Base-by-base conservation (phyloP, 176 grass and related monocot species). In the Carex myosuroides region DNA sequence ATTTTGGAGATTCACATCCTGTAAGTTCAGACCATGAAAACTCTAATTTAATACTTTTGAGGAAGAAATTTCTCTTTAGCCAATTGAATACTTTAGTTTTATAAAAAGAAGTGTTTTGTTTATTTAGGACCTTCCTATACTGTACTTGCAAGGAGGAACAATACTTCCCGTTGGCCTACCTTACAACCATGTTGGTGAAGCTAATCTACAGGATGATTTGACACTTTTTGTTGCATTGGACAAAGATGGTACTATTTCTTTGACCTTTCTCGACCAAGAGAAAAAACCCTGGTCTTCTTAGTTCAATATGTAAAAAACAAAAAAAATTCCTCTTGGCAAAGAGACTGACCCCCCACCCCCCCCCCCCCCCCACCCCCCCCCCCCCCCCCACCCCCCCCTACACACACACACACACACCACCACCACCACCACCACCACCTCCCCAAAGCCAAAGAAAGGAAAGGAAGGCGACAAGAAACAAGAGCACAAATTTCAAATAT, bases 1-100 rank as follows among this genome's bases (percentile, higher is more conserved):
- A 98, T 86, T 98, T 98, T 88, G 86, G 59, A 33, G 95, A 98
- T 92, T 91, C 91, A 58, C 92, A 95, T 54, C 95, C 88, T 81
- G 92, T 98, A 93, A 87, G 90, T 88, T 87, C 18, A 87, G 53
- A 35, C 44, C 10, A 44, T 48, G 1, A 30, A 81, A 81, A 22
- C 37, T 26, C 26, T 62, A 62, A 39, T 62, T 42, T 59, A 63
- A 63, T n/a, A 61, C 44, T 61, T 76, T 56, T 30, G 46, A 76
- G 24, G 10, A 55, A 9, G 12, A 55, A 56, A 30, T 30, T 55
- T 76, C 24, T 55, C 0, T 32, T 8, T 54, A 56, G 48, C 22
- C 21, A 32, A 0, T 76, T 30, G 1, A 54, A 30, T 13, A 30
- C 22, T 52, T 76, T 16, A 76, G 11, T 76, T 76, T 76, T 22